Evolutionary conservation across 768 basidiomycete genomes (phyloP).

Genomic region (Termitomyces sp.): DNA sequence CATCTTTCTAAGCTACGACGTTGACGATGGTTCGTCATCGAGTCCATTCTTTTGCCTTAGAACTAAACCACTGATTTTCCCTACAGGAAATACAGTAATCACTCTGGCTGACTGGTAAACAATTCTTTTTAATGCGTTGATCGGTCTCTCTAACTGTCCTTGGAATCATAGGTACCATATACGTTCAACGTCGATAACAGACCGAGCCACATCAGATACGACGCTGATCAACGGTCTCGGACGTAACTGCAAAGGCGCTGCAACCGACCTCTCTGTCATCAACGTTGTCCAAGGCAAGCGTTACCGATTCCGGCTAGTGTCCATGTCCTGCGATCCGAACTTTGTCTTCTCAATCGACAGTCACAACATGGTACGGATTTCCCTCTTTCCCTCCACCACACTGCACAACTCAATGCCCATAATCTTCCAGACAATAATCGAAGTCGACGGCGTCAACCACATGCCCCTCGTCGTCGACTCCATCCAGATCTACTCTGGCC

Average conservation of each 20-base stretch:
- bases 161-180: background rate
- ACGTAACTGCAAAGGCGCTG: background rate
- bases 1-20: background rate
- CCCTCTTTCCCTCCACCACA: background rate
- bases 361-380: conserved; percentile 30
- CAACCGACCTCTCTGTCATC: conserved; percentile 27
- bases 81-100: background rate
- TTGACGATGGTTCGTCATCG: background rate
- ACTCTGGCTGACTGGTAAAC: conserved; percentile 2
- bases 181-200: background rate
- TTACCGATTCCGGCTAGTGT: conserved; percentile 31
- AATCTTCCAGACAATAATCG: background rate
- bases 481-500: background rate
- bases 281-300: conserved; percentile 27
- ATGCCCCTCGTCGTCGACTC: background rate
- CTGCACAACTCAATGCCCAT: background rate
- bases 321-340: conserved; percentile 24
- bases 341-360: conserved; percentile 40
- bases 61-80: background rate
- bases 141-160: no score
- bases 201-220: conserved; percentile 8
- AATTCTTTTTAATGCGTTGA: background rate
- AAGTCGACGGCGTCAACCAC: conserved; percentile 4
- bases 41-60: background rate
- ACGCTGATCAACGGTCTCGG: conserved; percentile 6